phyloP scores from a whole-genome alignment of 805 yeast genomes.

The Hemisphaericaspora nanyangensis region DNA sequence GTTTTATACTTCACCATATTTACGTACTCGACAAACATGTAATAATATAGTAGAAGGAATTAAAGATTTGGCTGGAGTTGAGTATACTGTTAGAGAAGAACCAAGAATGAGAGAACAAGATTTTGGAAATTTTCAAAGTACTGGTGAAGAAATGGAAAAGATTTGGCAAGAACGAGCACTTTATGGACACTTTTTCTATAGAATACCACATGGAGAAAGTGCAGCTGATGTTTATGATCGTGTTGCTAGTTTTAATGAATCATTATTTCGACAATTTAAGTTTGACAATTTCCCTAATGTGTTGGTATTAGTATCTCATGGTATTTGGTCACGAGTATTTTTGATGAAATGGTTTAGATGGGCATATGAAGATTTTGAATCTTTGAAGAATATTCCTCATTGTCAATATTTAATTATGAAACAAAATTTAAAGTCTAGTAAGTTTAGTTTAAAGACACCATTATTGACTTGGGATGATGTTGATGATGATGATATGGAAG shows the following conservation, averaged over 20 bases:
- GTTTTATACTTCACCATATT: slow-evolving; percentile 84
- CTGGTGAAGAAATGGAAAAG: slow-evolving; percentile 69
- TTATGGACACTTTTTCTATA: slow-evolving; percentile 75
- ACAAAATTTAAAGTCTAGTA: slow-evolving; percentile 42
- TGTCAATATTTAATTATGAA: slow-evolving; percentile 83
- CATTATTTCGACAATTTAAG: slow-evolving; percentile 76
- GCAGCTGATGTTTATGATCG: slow-evolving; percentile 96
- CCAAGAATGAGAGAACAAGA: slow-evolving; percentile 94
- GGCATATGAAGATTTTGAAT: slow-evolving; percentile 86
- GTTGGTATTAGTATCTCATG: slow-evolving; percentile 84
- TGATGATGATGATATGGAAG: slow-evolving; percentile 36
- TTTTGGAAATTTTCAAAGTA: slow-evolving; percentile 87
- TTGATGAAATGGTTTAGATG: slow-evolving; percentile 93
- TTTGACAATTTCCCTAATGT: slow-evolving; percentile 71
- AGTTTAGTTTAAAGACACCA: slow-evolving; percentile 57
- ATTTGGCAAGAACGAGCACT: slow-evolving; percentile 82
- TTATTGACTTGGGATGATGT: slow-evolving; percentile 71
- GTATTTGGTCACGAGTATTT: slow-evolving; percentile 91
- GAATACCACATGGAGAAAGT: slow-evolving; percentile 91
- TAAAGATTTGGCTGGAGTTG: slow-evolving; percentile 38
- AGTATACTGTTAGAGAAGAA: slow-evolving; percentile 69
- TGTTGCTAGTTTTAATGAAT: slow-evolving; percentile 85
- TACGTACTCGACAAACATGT: slow-evolving; percentile 80
- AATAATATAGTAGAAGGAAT: slow-evolving; percentile 62
- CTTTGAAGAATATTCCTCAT: slow-evolving; percentile 77